Percentiles rank a stretch among this genome's conserved stretches.
Evolutionary conservation across 176 grass and related monocot species (phyloP).

Genomic region (Aegilops tauschii): DNA sequence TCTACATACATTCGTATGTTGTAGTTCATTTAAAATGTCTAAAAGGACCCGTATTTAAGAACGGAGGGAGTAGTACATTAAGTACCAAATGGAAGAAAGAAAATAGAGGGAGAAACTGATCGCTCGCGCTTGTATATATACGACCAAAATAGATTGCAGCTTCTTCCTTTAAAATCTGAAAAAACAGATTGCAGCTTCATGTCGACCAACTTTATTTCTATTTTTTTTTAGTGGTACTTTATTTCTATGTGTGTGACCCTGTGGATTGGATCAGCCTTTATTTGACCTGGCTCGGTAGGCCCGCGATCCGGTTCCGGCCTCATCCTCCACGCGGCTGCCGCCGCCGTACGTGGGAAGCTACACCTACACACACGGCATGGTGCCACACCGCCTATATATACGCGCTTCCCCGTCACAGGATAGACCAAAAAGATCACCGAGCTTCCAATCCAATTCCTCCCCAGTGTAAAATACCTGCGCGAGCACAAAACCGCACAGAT

Average conservation of each 20-base stretch:
- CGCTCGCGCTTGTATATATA: too few relatives aligned
- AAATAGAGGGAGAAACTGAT: not conserved
- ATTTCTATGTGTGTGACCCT: not conserved
- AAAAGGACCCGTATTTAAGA: too few relatives aligned
- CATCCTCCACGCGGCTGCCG: not conserved
- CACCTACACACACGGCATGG: not conserved
- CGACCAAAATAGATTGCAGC: not conserved
- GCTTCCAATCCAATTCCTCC: not conserved
- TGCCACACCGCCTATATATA: slow-evolving; percentile 13
- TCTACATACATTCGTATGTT: too few relatives aligned
- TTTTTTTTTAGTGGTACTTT: not conserved
- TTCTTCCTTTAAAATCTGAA: too few relatives aligned
- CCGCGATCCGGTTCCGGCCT: not conserved
- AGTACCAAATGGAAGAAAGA: not conserved
- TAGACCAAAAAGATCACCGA: not conserved
- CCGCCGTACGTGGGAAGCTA: slow-evolving; percentile 26
- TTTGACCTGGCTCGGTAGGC: not conserved
- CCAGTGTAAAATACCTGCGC: not conserved
- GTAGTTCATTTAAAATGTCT: too few relatives aligned
- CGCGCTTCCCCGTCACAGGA: not conserved
- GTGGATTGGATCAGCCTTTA: not conserved
- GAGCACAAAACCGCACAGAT: not conserved
- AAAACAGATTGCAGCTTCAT: too few relatives aligned
- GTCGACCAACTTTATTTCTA: not conserved
- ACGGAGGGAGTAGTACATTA: not conserved